phyloP scores from a whole-genome alignment of 2,329 filamentous ascomycete genomes.

The Aspergillus phoenicis region DNA sequence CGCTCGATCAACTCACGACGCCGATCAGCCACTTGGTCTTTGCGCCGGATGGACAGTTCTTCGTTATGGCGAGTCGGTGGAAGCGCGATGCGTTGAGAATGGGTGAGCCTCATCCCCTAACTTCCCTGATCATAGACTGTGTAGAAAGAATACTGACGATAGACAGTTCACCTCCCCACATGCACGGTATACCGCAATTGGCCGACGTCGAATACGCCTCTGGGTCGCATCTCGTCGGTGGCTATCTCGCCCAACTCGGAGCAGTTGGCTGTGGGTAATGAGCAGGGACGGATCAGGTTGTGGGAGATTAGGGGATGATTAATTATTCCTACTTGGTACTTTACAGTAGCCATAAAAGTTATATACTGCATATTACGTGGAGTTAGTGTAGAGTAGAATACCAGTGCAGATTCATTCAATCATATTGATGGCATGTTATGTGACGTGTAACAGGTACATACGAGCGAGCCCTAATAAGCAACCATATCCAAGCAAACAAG shows the following conservation, averaged over 20 bases:
- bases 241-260: constrained; percentile 68
- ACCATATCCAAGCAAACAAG: too few species aligned
- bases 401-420: too few species aligned
- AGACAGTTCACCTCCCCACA: constrained; percentile 76
- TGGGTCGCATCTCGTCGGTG: constrained; percentile 78
- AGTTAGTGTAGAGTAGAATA: neutral
- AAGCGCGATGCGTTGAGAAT: constrained; percentile 86
- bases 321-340: neutral
- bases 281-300: constrained; percentile 80
- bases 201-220: constrained; percentile 86
- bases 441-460: too few species aligned
- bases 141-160: constrained; percentile 12
- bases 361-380: neutral
- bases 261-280: constrained; percentile 82
- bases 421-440: too few species aligned
- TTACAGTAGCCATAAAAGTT: neutral
- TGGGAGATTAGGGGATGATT: constrained; percentile 78
- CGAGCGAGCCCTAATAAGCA: too few species aligned
- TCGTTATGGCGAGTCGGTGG: constrained; percentile 82
- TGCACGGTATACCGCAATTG: constrained; percentile 97
- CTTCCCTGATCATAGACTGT: neutral
- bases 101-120: constrained; percentile 33
- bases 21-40: constrained; percentile 79
- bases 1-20: constrained; percentile 84
- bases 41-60: constrained; percentile 83